Evolutionary conservation across 2,329 filamentous ascomycete species (phyloP).

Genomic region (Fusarium sp.): DNA sequence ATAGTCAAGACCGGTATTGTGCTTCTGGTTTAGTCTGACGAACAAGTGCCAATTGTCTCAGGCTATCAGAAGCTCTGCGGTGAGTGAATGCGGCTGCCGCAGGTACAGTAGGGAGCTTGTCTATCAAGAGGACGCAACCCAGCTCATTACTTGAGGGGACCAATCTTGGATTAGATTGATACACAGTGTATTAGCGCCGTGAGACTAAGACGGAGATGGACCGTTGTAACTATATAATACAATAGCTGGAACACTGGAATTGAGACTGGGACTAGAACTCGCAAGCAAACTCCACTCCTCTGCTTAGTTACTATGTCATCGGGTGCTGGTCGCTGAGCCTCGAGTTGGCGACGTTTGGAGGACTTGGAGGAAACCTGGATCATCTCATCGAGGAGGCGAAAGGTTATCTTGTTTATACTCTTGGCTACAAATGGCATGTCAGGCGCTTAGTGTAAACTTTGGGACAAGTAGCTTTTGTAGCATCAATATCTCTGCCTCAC

Average conservation of each 20-base stretch:
- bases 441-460: conserved; percentile 5
- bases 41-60: background rate
- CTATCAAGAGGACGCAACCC: background rate
- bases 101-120: conserved; percentile 7
- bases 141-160: background rate
- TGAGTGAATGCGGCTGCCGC: conserved; percentile 12
- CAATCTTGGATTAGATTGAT: conserved; percentile 8
- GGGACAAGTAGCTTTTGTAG: background rate
- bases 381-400: background rate
- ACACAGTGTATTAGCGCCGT: background rate
- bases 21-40: background rate
- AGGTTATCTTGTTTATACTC: background rate
- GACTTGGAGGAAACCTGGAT: background rate
- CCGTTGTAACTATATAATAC: conserved; percentile 9
- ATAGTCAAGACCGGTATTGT: conserved; percentile 3
- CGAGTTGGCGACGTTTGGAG: background rate
- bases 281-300: background rate
- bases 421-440: background rate
- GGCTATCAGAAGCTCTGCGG: background rate
- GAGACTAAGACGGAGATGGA: background rate
- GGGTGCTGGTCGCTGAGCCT: conserved; percentile 17
- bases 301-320: background rate
- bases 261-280: background rate
- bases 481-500: background rate
- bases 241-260: background rate